Evolutionary conservation across 306 rosid genomes (phyloP).

Genomic region (Vachellia pachyceras): DNA sequence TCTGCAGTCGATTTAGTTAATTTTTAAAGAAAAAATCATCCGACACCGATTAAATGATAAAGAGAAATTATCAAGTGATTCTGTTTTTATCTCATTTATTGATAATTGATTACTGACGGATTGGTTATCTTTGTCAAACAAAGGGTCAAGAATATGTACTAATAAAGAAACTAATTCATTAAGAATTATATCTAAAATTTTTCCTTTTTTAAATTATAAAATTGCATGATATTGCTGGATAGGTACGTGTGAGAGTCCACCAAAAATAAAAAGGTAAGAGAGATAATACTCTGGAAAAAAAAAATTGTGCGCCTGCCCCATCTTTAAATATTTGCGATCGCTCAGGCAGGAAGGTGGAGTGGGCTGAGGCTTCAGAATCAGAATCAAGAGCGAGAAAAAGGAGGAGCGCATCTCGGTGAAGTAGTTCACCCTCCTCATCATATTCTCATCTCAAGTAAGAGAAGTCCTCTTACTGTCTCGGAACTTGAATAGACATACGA

Average conservation of each 20-base stretch:
- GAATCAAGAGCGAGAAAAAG: slow-evolving; percentile 15
- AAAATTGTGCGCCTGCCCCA: not conserved
- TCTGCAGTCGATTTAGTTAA: not conserved
- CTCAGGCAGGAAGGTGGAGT: not conserved
- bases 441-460: slow-evolving; percentile 21
- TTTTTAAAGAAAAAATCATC: not conserved
- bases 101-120: not conserved
- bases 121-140: not conserved
- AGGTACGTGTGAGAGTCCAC: not conserved
- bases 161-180: not conserved
- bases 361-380: not conserved
- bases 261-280: not conserved
- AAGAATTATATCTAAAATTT: not conserved
- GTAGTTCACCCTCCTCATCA: not conserved
- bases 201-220: too few relatives aligned
- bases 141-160: not conserved
- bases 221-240: not conserved
- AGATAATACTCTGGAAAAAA: too few relatives aligned
- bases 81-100: not conserved
- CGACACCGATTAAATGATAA: not conserved
- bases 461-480: not conserved
- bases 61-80: not conserved
- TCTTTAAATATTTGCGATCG: not conserved
- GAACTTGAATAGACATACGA: not conserved
- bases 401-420: not conserved